Base-by-base conservation (phyloP, 768 basidiomycete species). In the Trametes maxima region DNA sequence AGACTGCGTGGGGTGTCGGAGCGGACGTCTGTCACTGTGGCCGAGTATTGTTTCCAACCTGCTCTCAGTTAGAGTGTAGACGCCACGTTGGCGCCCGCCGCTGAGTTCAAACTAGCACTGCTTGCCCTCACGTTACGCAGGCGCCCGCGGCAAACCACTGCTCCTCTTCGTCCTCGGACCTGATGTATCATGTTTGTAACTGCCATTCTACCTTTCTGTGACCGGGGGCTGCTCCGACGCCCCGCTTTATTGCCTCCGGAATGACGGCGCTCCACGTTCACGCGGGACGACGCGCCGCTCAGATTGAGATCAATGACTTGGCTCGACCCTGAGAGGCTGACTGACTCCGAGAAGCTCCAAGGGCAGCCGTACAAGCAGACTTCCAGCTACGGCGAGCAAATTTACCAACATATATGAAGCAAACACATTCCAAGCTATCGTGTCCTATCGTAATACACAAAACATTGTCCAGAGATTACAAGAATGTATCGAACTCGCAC, bases 11-110 rank as follows among this genome's bases (percentile, higher is more conserved):
- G 28, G 28, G 28, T 33, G 28, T 33, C 8, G 28, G 28, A 8
- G 28, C 8, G 28, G 28, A 33, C 28, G 16, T 16, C 17, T 17
- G 49, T n/a, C 36, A 33, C 48, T 49, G 28, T 50, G 25, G 25
- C 28, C n/a, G 28, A 8, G 22, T 36, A 16, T n/a, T 3, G 22
- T 10, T 10, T 46, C 22, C 45, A 46, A 40, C 28, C 8, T 33
- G 49, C 49, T 36, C 35, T 50, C 49, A 50, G 49, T 36, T 50
- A 50, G 42, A 46, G 40, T 33, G 21, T 46, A 55, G 54, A 55
- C 54, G 43, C 54, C 43, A 13, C 3, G 0, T 16, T 12, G 43
- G 19, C 54, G 43, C 54, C n/a, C 44, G 54, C 44, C 54, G 54
- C 54, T 33, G 54, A 55, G 54, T 55, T 14, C 33, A 0, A 55